These are phyloP conservation scores for Zygoascus ofunaensis DNA, from an alignment of 805 yeast genomes.

Conservation along the genomic window DNA sequence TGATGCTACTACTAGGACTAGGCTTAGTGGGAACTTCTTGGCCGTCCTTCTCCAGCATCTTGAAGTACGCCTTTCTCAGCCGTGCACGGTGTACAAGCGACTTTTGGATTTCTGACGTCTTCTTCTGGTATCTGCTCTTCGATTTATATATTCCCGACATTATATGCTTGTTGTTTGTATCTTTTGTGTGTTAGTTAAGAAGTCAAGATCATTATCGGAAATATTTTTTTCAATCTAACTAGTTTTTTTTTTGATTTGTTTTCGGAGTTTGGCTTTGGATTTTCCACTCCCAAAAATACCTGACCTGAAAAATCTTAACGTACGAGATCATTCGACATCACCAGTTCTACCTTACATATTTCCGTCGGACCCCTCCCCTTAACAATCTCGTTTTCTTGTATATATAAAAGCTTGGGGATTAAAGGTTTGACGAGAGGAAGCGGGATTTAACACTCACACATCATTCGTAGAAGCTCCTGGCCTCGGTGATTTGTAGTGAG, in stretches of 20 bases:
- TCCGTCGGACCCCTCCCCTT: no score
- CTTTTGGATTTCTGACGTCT: slow-evolving; percentile 57
- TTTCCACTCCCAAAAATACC: background rate
- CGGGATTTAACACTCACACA: no score
- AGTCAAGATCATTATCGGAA: slow-evolving; percentile 21
- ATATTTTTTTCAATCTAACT: slow-evolving; percentile 29
- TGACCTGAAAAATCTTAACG: no score
- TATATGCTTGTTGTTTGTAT: background rate
- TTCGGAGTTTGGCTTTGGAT: background rate
- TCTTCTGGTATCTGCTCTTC: background rate
- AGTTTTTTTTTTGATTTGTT: background rate
- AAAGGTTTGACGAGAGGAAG: no score
- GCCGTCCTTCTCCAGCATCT: slow-evolving; percentile 67
- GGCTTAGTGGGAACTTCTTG: slow-evolving; percentile 39
- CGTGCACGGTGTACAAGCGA: slow-evolving; percentile 74
- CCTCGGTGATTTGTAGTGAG: no score
- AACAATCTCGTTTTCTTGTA: no score
- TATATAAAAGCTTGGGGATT: no score
- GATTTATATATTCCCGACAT: background rate
- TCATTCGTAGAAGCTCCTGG: no score
- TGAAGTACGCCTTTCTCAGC: slow-evolving; percentile 71
- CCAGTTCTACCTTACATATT: no score
- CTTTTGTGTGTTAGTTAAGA: slow-evolving; percentile 2
- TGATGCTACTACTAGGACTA: background rate
- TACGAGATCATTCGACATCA: no score